Evolutionary conservation across 1,139 yeast species (phyloP).

Genomic region (Suhomyces yuchorum): DNA sequence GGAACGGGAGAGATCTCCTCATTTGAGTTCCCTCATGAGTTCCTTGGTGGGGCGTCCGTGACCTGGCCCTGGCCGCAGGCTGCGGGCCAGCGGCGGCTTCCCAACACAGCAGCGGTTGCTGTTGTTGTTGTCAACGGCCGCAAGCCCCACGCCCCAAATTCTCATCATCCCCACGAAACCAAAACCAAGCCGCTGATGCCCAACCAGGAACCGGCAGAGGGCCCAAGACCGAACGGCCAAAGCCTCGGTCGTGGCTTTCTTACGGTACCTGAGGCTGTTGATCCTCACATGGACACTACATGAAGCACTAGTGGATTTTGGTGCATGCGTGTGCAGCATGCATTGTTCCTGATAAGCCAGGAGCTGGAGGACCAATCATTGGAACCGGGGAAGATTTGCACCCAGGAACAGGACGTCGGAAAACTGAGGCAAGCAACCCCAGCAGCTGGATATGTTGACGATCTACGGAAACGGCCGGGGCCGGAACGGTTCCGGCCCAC

Average conservation of each 20-base stretch:
- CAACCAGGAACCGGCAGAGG: no score
- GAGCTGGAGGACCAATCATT: neutral
- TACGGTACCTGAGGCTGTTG: conserved; percentile 1
- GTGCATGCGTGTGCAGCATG: conserved; percentile 1
- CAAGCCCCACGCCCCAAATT: neutral
- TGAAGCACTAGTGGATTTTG: neutral
- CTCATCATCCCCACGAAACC: neutral
- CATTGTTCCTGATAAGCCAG: conserved; percentile 2
- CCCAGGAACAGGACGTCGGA: conserved; percentile 2
- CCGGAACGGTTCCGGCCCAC: no score
- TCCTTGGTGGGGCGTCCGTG: no score
- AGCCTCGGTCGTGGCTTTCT: neutral
- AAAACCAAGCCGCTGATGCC: neutral
- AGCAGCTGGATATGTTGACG: neutral
- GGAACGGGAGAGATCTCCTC: no score
- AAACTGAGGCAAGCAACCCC: conserved; percentile 1
- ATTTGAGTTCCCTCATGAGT: no score
- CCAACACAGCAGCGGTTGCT: no score
- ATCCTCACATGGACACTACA: neutral
- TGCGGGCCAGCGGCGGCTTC: no score
- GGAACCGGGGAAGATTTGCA: neutral
- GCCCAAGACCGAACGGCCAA: no score
- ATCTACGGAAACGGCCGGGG: neutral
- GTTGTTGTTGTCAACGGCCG: neutral
- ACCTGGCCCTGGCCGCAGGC: no score